Evolutionary conservation across 306 rosid genomes (phyloP).

Genomic region (Casuarina glauca): DNA sequence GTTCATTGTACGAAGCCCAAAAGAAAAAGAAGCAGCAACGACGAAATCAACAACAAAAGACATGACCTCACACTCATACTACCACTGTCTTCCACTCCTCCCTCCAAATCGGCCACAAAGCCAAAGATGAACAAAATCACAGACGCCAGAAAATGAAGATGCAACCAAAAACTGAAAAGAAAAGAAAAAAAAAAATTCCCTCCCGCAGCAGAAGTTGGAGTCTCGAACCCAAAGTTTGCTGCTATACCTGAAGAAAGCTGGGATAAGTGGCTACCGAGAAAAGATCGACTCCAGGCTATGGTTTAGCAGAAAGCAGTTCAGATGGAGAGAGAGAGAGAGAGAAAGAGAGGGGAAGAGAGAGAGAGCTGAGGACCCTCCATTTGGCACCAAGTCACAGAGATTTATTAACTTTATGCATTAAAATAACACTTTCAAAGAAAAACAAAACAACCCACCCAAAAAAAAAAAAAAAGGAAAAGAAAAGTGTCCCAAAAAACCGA

Average conservation of each 20-base stretch:
- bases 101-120: not conserved
- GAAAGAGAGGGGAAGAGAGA: slow-evolving; percentile 40
- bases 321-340: slow-evolving; percentile 23
- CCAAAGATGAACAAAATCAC: not conserved
- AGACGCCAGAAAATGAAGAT: slow-evolving; percentile 9
- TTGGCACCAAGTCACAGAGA: slow-evolving; percentile 57
- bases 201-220: slow-evolving; percentile 14
- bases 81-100: not conserved
- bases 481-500: not conserved
- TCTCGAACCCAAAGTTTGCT: slow-evolving; percentile 4
- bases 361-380: slow-evolving; percentile 68
- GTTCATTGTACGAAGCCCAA: not conserved
- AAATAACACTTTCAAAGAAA: slow-evolving; percentile 45
- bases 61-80: not conserved
- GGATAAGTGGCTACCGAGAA: slow-evolving; percentile 40
- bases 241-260: slow-evolving; percentile 51
- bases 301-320: slow-evolving; percentile 27
- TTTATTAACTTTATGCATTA: slow-evolving; percentile 54
- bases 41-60: not conserved
- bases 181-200: slow-evolving; percentile 17
- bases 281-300: slow-evolving; percentile 22
- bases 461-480: slow-evolving; percentile 13
- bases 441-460: not conserved
- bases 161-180: slow-evolving; percentile 3
- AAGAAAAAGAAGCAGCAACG: not conserved